Evolutionary conservation across 768 basidiomycete species (phyloP), one percentile per base, ranked within the genome.

Genomic region (Auricularia cornea): DNA sequence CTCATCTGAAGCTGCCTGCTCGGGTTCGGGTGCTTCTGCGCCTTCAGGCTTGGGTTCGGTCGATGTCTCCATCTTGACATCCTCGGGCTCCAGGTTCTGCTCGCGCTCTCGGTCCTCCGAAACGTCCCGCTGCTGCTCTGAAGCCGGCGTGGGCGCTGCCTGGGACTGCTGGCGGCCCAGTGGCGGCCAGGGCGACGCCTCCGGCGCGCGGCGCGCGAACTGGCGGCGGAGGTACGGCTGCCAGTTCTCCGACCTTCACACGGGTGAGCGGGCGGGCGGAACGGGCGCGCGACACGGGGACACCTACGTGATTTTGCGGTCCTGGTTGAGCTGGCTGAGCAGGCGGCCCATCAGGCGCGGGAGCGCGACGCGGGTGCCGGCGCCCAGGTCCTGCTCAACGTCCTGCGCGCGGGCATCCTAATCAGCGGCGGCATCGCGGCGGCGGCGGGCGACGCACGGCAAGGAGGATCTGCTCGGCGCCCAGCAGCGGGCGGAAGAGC

Each of bases 221-320:
- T 93, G 91, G 67, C 85, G 87, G 63, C 89, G 87, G 54, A 94
- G 78, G 32, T 80, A 79, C 32, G 84, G 81, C 74, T 92, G 90
- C 90, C 91, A 92, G 72, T 84, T 90, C 69, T 88, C 84, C 59
- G 82, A 69, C 38, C 90, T 92, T 63, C 63, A 66, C 23, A 65
- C 66, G 59, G 54, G 65, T 68, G 59, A 68, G 60, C 65, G 66
- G 62, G 65, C 65, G 66, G 30, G 59, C 18, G 69, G 31, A 65
- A 67, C 68, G 65, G 29, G 23, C 3, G 29, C 23, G 30, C n/a
- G n/a, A n/a, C n/a, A n/a, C 51, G 20, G 64, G 35, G 59, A 26
- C 16, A 74, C 89, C 71, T 74, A 91, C 90, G 81, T 79, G 68
- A 89, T 82, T 77, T 90, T 91, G 65, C 89, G 80, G 78, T 94